Conservation (phyloP, 148 eudicot species). For the Silene conica region DNA sequence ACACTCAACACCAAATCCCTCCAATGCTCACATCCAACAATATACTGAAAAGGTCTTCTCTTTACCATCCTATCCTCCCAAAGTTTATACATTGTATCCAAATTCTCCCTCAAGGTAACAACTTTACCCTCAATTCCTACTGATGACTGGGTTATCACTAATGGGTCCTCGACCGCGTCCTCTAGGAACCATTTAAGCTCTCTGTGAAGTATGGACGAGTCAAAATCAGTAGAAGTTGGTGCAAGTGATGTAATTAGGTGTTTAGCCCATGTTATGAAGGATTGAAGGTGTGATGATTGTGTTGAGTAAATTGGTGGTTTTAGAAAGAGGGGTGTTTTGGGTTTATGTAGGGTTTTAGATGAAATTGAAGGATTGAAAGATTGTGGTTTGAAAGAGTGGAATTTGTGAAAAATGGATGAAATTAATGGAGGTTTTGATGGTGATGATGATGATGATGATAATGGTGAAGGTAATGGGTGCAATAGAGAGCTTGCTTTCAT, state of each 20-base stretch:
- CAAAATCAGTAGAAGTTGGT: slow-evolving; percentile 39
- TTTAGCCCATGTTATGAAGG: slow-evolving; percentile 71
- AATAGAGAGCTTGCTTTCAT: slow-evolving; percentile 5
- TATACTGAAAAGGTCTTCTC: slow-evolving; percentile 88
- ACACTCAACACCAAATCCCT: slow-evolving; percentile 89
- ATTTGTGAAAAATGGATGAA: not conserved
- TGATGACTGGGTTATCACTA: not conserved
- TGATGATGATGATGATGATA: not conserved
- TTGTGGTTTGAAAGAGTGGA: not conserved
- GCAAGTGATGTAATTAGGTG: slow-evolving; percentile 49
- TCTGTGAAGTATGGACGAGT: slow-evolving; percentile 44
- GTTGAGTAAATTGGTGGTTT: slow-evolving; percentile 53
- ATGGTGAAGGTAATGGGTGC: not conserved
- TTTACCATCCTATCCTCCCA: slow-evolving; percentile 75
- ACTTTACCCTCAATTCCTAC: not conserved
- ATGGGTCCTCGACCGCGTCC: slow-evolving; percentile 55
- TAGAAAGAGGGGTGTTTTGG: slow-evolving; percentile 64
- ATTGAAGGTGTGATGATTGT: slow-evolving; percentile 45
- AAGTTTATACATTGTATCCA: slow-evolving; percentile 51
- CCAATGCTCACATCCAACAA: slow-evolving; percentile 99
- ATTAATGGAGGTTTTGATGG: not conserved
- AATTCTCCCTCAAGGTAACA: slow-evolving; percentile 38
- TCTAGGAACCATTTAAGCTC: slow-evolving; percentile 86
- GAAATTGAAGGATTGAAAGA: slow-evolving; percentile 4
- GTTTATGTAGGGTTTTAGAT: slow-evolving; percentile 32